These are phyloP conservation scores for Myxozyma udenii DNA, from an alignment of 805 yeast species.

Conservation along the genomic window DNA sequence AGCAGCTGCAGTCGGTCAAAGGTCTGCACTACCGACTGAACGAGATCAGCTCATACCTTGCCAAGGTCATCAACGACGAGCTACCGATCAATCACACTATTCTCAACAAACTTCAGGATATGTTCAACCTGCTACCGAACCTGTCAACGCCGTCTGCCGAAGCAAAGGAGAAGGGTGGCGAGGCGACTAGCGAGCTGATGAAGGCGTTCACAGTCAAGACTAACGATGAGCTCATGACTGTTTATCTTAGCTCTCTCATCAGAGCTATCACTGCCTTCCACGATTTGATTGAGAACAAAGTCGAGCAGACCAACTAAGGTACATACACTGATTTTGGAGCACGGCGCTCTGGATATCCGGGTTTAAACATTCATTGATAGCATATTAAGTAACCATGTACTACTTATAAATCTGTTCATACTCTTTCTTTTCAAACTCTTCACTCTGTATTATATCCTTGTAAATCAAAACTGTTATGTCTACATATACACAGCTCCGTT, in stretches of 20 bases:
- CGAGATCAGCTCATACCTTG: conserved; percentile 75
- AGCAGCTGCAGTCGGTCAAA: conserved; percentile 80
- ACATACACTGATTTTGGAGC: too few relatives aligned
- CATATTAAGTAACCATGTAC: too few relatives aligned
- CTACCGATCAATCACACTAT: conserved; percentile 88
- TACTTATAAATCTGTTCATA: too few relatives aligned
- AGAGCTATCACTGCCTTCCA: conserved; percentile 95
- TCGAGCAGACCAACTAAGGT: conserved; percentile 44
- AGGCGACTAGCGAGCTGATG: conserved; percentile 54
- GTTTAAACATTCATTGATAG: too few relatives aligned
- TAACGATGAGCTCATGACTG: conserved; percentile 92
- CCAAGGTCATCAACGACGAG: conserved; percentile 63
- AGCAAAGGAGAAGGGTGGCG: conserved; percentile 25
- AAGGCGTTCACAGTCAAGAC: conserved; percentile 88
- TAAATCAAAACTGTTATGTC: too few relatives aligned
- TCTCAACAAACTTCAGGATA: conserved; percentile 88
- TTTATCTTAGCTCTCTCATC: conserved; percentile 83
- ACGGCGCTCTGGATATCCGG: too few relatives aligned
- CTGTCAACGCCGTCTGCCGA: conserved; percentile 42
- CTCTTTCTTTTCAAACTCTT: too few relatives aligned
- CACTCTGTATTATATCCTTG: too few relatives aligned
- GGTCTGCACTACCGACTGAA: conserved; percentile 77
- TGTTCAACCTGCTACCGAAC: conserved; percentile 89
- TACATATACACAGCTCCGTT: too few relatives aligned
- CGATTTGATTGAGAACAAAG: conserved; percentile 92